Evolutionary conservation across 345 rosid genomes (phyloP).

Genomic region (Capsella bursapastoris): DNA sequence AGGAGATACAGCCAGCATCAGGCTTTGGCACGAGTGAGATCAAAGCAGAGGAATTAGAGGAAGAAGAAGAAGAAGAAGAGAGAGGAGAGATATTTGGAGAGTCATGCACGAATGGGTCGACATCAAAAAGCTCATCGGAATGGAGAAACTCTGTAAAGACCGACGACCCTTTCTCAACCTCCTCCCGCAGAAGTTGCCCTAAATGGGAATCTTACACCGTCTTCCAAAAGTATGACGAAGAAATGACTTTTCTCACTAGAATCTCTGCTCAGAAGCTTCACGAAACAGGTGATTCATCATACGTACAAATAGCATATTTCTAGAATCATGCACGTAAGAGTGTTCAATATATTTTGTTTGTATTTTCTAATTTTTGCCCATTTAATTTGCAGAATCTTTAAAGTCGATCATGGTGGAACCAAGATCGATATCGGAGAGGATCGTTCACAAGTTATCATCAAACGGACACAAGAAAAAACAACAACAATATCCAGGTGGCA

Average conservation of each 20-base stretch:
- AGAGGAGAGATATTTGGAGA: slow-evolving; percentile 74
- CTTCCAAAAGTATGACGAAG: slow-evolving; percentile 95
- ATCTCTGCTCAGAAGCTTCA: slow-evolving; percentile 90
- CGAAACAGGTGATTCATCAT: slow-evolving; percentile 68
- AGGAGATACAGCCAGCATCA: slow-evolving; percentile 28
- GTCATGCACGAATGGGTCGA: slow-evolving; percentile 82
- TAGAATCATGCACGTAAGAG: background rate
- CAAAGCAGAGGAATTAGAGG: slow-evolving; percentile 47
- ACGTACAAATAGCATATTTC: background rate
- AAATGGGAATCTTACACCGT: slow-evolving; percentile 98
- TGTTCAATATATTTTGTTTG: background rate
- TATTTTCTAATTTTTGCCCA: background rate
- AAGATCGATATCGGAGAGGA: slow-evolving; percentile 89
- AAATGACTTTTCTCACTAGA: slow-evolving; percentile 86
- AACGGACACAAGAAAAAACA: slow-evolving; percentile 53
- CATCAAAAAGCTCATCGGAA: slow-evolving; percentile 97
- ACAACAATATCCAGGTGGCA: slow-evolving; percentile 25
- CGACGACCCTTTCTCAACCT: slow-evolving; percentile 95
- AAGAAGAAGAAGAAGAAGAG: slow-evolving; percentile 54
- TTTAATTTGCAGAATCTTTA: slow-evolving; percentile 65
- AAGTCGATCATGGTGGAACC: slow-evolving; percentile 80
- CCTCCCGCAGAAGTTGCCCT: slow-evolving; percentile 91
- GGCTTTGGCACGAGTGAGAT: slow-evolving; percentile 39
- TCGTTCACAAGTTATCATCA: slow-evolving; percentile 71
- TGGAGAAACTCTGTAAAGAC: slow-evolving; percentile 94